Evolutionary conservation across 2,329 filamentous ascomycete species (phyloP), one percentile per base, ranked within the genome.

Genomic region (Phialophora chinensis): DNA sequence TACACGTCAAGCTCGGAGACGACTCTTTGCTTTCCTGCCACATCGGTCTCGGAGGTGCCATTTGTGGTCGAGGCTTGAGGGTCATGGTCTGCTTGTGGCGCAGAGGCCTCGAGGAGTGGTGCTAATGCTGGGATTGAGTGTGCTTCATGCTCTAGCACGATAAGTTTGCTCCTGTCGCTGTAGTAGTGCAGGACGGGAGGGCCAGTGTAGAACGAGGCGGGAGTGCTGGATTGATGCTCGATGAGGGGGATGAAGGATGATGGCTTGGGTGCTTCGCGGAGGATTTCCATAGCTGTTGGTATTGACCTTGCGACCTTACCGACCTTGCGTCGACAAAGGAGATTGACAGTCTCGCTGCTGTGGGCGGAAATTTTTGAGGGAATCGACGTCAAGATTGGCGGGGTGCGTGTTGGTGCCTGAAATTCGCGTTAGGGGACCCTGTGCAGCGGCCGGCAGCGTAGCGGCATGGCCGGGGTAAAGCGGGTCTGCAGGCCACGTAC

Each of bases 161-260:
- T 76, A 8, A 83, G 71, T 66, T 81, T 81, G 72, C 80, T 81
- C 72, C 75, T 73, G 64, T 79, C 75, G 71, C 79, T 80, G 69
- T 80, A 78, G 72, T 83, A 80, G 76, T 83, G 77, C 17, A 83
- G 78, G 60, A 83, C 77, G 52, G 81, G 76, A 3, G 80, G 80
- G 20, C 80, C 80, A 60, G 75, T 74, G 74, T 82, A 79, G 76
- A 83, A 83, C 10, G 81, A 83, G 55, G 75, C 75, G 14, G 81
- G 81, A 10, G 81, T 83, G 60, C 77, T 77, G 54, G 81, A 81
- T 67, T 83, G 81, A 73, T 82, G 80, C 63, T 80, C 77, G 11
- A 77, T 75, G 52, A 83, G 74, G 17, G 80, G 76, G 44, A 79
- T 75, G 70, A 81, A 83, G 29, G 79, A 75, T 20, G 77, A 76